These are phyloP conservation scores for Ehretia macrophylla DNA, from an alignment of 257 asterid species.

Conservation along the genomic window DNA sequence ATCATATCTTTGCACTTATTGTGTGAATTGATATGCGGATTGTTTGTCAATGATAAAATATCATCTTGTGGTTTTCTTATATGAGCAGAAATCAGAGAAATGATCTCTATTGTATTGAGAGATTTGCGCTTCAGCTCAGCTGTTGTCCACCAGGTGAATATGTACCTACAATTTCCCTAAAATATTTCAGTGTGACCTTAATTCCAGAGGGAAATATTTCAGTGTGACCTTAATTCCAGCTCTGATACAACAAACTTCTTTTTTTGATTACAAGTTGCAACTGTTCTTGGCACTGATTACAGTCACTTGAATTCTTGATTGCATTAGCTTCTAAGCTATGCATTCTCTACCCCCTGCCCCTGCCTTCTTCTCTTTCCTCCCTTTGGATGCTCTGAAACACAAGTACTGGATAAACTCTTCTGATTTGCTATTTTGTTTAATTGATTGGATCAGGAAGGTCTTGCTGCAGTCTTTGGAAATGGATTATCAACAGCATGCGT, in stretches of 20 bases:
- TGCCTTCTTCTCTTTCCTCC: background rate
- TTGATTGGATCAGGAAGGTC: slow-evolving; percentile 69
- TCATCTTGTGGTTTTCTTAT: background rate
- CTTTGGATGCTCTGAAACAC: background rate
- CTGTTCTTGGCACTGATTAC: background rate
- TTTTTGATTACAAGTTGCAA: too few relatives aligned
- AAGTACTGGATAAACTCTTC: background rate
- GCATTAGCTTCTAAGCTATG: too few relatives aligned
- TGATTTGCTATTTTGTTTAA: background rate
- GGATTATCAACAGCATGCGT: slow-evolving; percentile 93
- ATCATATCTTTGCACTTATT: background rate
- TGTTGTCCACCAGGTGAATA: slow-evolving; percentile 87
- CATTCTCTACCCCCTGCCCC: too few relatives aligned
- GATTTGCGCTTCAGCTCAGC: slow-evolving; percentile 80
- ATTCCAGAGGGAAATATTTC: slow-evolving; percentile 3
- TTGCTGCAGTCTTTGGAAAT: slow-evolving; percentile 96
- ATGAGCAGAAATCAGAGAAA: slow-evolving; percentile 80
- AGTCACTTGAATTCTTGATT: slow-evolving; percentile 1
- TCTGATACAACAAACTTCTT: background rate
- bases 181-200: slow-evolving; percentile 11
- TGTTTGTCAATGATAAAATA: slow-evolving; percentile 10
- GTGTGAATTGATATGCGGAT: slow-evolving; percentile 11
- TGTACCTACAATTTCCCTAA: slow-evolving; percentile 10
- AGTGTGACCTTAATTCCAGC: slow-evolving; percentile 6
- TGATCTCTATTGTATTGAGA: slow-evolving; percentile 72